Evolutionary conservation across 768 basidiomycete genomes (phyloP).

Genomic region (Obba rivulosa): DNA sequence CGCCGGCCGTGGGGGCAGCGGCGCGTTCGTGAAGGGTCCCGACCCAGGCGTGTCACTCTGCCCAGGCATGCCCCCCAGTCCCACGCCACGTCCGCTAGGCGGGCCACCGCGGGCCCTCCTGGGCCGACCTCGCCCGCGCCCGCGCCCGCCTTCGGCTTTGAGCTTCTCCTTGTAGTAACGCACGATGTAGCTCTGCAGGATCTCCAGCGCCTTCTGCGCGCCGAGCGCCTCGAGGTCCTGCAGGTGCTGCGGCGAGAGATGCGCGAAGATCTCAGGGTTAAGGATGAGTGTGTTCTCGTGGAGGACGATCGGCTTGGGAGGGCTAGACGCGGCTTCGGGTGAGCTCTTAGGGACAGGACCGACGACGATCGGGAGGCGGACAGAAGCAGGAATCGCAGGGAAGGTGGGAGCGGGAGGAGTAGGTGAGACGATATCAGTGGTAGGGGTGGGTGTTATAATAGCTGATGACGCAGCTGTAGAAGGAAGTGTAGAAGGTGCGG

Average conservation of each 20-base stretch:
- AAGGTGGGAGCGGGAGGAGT: constrained; percentile 20
- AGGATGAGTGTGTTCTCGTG: constrained; percentile 82
- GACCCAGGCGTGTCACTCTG: constrained; percentile 12
- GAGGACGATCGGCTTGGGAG: constrained; percentile 63
- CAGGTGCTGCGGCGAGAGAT: constrained; percentile 67
- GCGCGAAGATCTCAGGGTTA: constrained; percentile 80
- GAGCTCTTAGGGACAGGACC: constrained; percentile 60
- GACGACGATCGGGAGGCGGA: constrained; percentile 73
- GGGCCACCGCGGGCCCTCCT: constrained; percentile 34
- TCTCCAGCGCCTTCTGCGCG: constrained; percentile 73
- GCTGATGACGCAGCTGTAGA: constrained; percentile 1
- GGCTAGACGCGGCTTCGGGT: constrained; percentile 24
- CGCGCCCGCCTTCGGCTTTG: constrained; percentile 33
- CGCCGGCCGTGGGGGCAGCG: constrained; percentile 26
- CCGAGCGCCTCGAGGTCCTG: constrained; percentile 75
- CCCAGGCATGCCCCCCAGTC: constrained; percentile 15
- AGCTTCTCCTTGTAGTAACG: constrained; percentile 76
- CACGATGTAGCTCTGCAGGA: constrained; percentile 82
- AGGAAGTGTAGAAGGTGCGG: constrained; percentile 4
- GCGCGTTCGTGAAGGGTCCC: constrained; percentile 43
- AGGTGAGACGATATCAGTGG: constrained; percentile 5
- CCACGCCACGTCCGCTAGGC: constrained; percentile 28
- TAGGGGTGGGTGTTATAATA: constrained; percentile 6
- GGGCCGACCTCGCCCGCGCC: constrained; percentile 32
- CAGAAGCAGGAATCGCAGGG: constrained; percentile 32